These are phyloP conservation scores for Ambrosia trifida DNA, from an alignment of 129 eudicot genomes.

Conservation along the genomic window DNA sequence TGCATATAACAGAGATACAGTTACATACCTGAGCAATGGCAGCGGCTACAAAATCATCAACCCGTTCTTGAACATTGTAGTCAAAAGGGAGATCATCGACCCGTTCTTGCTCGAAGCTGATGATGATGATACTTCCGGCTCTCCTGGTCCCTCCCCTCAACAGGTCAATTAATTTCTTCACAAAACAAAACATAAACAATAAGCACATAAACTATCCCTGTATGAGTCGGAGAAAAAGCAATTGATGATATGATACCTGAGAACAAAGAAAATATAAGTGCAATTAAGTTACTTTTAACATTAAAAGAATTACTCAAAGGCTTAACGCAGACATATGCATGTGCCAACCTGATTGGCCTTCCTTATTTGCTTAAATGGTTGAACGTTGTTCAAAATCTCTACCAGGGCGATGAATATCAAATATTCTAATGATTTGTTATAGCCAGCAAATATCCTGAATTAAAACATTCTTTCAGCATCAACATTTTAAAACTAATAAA, in stretches of 20 bases:
- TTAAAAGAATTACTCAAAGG: neutral
- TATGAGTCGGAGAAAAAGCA: constrained; percentile 80
- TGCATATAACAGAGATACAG: no score
- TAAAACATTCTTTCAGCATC: constrained; percentile 10
- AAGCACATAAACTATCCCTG: no score
- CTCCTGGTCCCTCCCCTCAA: no score
- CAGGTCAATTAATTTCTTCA: no score
- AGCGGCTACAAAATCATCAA: no score
- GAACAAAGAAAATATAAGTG: constrained; percentile 1
- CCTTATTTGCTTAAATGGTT: constrained; percentile 74
- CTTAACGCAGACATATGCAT: neutral
- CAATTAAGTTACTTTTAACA: constrained; percentile 1
- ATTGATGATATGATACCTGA: constrained; percentile 90
- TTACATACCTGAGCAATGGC: no score
- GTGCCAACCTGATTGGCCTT: constrained; percentile 89
- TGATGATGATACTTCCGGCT: no score
- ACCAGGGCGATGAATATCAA: constrained; percentile 96
- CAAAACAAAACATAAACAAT: no score
- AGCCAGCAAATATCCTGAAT: constrained; percentile 90
- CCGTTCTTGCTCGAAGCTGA: no score
- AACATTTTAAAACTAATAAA: neutral
- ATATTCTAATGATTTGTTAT: constrained; percentile 81
- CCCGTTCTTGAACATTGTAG: no score
- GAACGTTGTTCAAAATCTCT: constrained; percentile 84
- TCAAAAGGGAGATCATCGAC: no score